Evolutionary conservation across 163 green algal genomes (phyloP), one percentile per base, ranked within the genome.

Genomic region (Scenedesmus sp.): DNA sequence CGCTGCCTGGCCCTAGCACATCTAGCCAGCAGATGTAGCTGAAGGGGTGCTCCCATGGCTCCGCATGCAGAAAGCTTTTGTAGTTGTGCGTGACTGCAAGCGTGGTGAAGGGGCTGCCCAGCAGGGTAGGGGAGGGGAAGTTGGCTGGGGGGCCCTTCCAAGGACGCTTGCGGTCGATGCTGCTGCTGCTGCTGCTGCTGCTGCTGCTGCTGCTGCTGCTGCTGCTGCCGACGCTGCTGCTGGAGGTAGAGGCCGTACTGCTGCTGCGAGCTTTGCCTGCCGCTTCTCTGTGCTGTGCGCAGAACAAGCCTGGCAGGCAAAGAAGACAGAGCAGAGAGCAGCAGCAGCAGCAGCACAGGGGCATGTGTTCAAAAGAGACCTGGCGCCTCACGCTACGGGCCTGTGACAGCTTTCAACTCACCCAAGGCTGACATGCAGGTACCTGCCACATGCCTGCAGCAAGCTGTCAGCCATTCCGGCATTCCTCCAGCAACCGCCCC

Each of bases 71-170:
- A 3, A 54, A 23, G 67, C 85, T 90, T 34, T 55, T 18, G 62
- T 90, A 90, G 60, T 90, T 90, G 1, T 90, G 85, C 10, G 85
- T 90, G 46, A 90, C 64, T 9, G 57, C 85, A 60, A 90, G 67
- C 4, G 60, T 82, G 13, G 85, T 90, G 62, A 90, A 90, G 1
- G 62, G 62, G 18, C 34, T 70, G 62, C 85, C 85, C 12, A 52
- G 12, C 62, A 90, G 67, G n/a, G 5, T 82, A 8, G 85, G 85
- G 13, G 57, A 60, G 3, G 84, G 84, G 84, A 59, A 81, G 15
- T 54, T 84, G 76, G 76, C 76, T 15, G 15, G 34, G 34, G 34
- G 34, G 0, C 34, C 34, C 34, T 46, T 46, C 26, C 26, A 70
- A 70, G 62, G 10, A 20, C 10, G 62, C 62, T 15, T 0, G 13